Evolutionary conservation across 371 early-diverging fungal genomes (phyloP).

Genomic region (Choanephora cucurbitarum): DNA sequence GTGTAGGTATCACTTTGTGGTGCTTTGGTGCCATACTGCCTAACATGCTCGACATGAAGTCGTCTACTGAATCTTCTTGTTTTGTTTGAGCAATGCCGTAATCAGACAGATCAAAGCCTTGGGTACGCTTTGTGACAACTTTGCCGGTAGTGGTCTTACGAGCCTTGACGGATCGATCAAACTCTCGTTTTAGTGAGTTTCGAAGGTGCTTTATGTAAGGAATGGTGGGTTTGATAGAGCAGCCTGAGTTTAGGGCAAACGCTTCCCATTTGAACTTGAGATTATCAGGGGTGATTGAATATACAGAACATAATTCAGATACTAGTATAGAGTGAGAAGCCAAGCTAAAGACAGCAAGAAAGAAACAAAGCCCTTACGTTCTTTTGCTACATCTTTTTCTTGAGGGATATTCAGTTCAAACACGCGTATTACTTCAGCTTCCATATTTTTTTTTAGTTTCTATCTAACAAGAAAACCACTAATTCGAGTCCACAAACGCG

Average conservation of each 20-base stretch:
- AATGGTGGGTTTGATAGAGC: slow-evolving; percentile 27
- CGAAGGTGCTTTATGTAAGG: slow-evolving; percentile 33
- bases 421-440: neutral
- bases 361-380: too few species aligned
- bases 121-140: slow-evolving; percentile 14
- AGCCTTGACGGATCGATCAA: slow-evolving; percentile 30
- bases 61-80: slow-evolving; percentile 9
- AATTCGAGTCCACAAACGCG: slow-evolving; percentile 1
- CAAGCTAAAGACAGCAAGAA: too few species aligned
- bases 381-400: too few species aligned
- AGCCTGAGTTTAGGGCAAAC: slow-evolving; percentile 32
- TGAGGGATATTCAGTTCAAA: neutral
- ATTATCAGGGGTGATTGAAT: slow-evolving; percentile 34
- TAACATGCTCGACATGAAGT: slow-evolving; percentile 8
- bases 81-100: slow-evolving; percentile 16
- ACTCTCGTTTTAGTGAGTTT: slow-evolving; percentile 34
- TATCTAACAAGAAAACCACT: neutral
- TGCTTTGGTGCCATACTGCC: neutral
- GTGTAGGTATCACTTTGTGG: slow-evolving; percentile 4
- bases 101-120: slow-evolving; percentile 17
- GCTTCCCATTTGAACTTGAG: slow-evolving; percentile 55
- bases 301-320: slow-evolving; percentile 36
- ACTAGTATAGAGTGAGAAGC: neutral
- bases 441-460: neutral
- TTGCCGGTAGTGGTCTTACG: slow-evolving; percentile 10